Base-by-base conservation (phyloP, 2,329 filamentous ascomycete species). In the Trichophyton rubrum region DNA sequence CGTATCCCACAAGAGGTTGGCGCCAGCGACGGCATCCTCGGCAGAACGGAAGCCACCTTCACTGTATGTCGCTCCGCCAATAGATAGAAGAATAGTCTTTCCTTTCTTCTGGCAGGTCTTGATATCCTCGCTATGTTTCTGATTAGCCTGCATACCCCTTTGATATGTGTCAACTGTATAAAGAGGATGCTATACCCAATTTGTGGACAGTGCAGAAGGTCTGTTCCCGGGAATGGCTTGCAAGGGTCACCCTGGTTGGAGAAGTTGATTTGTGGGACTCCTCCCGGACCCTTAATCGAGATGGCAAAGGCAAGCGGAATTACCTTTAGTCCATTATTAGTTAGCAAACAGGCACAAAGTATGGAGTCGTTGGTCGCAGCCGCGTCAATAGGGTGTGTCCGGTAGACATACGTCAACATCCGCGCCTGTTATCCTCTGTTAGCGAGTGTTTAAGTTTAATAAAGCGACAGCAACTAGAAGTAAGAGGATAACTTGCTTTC, bases 11-110 rank as follows among this genome's bases (percentile, higher is more conserved):
- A 90, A 74, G 20, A 80, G 76, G 59, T 85, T 73, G 0, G 87
- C 87, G 1, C 81, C 81, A 0, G 74, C 68, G 20, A 76, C 69
- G 4, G 86, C 86, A 0, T 76, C 79, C 0, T 72, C 64, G 1
- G 75, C 66, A n/a, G 77, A 80, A 41, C 72, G 67, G 74, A 88
- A 88, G 27, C 85, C 85, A 35, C 83, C 85, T 69, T 88, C 85
- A 17, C 77, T 82, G 71, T 88, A 88, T 0, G 85, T 85, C 2
- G 83, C 83, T 35, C 88, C 87, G 17, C 86, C 87, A 51, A 90
- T 77, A 2, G 87, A 89, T 8, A 90, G 77, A 51, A 89, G 70
- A 65, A 90, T 85, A 1, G 85, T 88, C 73, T 90, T 90, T 64
- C 81, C 81, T 63, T 83, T 73, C 13, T 72, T 66, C 70, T 90